A percentile compares a stretch with the other conserved stretches of the same genome.
Evolutionary conservation across 2,329 filamentous ascomycete species (phyloP).

Genomic region (Fusarium algeriense): DNA sequence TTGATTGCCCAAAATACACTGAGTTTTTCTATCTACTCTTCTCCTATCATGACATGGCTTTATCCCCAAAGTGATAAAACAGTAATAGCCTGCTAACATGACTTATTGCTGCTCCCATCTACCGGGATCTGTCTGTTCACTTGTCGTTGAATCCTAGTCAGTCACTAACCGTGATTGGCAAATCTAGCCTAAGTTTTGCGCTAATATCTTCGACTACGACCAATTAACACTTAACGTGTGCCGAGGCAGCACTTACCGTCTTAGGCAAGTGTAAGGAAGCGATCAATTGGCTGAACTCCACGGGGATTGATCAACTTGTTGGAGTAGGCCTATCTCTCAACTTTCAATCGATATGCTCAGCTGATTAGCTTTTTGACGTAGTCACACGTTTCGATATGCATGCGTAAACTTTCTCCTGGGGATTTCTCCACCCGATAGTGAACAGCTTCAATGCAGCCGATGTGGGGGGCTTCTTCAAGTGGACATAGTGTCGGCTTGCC

Average conservation of each 20-base stretch:
- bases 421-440: background rate
- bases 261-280: background rate
- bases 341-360: accelerated
- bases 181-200: background rate
- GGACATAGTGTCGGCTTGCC: background rate
- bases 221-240: background rate
- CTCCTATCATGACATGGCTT: accelerated
- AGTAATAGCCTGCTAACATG: no score
- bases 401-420: no score
- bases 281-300: background rate
- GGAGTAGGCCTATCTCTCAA: background rate
- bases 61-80: background rate
- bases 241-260: background rate
- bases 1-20: accelerated
- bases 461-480: background rate
- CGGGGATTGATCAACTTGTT: background rate
- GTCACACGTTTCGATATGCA: background rate
- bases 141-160: background rate
- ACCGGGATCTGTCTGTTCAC: no score
- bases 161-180: background rate
- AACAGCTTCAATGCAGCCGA: background rate
- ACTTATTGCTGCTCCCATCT: background rate
- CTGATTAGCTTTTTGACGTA: background rate
- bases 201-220: background rate
- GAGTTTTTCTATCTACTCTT: accelerated